phyloP scores from a whole-genome alignment of 805 yeast species.

The Schwanniomyces occidentalis region DNA sequence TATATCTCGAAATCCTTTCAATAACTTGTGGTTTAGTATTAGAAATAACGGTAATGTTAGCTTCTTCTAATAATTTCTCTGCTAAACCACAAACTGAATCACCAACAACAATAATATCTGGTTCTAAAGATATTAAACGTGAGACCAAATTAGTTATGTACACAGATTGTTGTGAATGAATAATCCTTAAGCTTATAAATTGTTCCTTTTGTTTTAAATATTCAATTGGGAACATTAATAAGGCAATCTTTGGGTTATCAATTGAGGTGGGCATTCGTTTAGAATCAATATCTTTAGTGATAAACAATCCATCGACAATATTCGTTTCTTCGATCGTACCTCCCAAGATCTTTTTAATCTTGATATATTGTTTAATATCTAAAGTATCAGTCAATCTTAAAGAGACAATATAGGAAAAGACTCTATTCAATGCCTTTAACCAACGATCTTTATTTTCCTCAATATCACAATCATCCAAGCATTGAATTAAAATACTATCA shows the following conservation, averaged over 20 bases:
- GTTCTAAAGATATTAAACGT: conserved; percentile 71
- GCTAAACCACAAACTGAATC: conserved; percentile 85
- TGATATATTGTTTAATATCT: conserved; percentile 86
- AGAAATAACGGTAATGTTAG: conserved; percentile 78
- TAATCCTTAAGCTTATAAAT: conserved; percentile 78
- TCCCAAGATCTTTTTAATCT: conserved; percentile 82
- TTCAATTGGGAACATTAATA: conserved; percentile 88
- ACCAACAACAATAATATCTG: conserved; percentile 77
- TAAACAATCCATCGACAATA: conserved; percentile 75
- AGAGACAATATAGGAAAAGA: conserved; percentile 54
- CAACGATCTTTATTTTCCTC: conserved; percentile 51
- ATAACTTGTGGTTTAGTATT: conserved; percentile 81
- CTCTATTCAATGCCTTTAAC: conserved; percentile 51
- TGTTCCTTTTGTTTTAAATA: conserved; percentile 75
- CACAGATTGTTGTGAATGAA: conserved; percentile 84
- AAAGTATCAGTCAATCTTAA: conserved; percentile 72
- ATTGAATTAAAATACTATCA: conserved; percentile 54
- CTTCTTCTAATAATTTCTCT: conserved; percentile 63
- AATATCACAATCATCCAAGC: conserved; percentile 61
- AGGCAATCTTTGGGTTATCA: conserved; percentile 68
- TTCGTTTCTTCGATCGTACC: conserved; percentile 61
- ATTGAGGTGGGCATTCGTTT: conserved; percentile 72
- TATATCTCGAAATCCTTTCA: conserved; percentile 71
- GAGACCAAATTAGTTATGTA: conserved; percentile 79
- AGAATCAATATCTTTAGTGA: conserved; percentile 79